Conservation (phyloP, 192 early-diverging fungal genomes). For the Linnemannia elongata region DNA sequence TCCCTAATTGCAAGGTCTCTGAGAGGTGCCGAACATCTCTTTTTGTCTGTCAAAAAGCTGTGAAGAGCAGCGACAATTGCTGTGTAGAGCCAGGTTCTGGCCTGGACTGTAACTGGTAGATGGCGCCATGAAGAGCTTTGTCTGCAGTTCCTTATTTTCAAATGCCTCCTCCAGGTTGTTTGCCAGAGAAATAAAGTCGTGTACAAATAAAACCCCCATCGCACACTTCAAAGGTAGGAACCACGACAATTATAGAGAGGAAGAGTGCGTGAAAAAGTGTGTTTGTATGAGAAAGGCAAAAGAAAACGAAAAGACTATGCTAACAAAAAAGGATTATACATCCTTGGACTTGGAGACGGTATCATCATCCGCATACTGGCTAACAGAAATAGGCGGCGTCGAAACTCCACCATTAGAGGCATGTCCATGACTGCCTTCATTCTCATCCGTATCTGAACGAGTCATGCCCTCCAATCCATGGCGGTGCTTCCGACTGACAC, state of each 20-base stretch:
- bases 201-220: background rate
- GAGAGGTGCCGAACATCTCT: too few species aligned
- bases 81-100: background rate
- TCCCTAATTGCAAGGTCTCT: too few species aligned
- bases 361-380: constrained; percentile 43
- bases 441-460: constrained; percentile 7
- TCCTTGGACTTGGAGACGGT: constrained; percentile 36
- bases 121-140: background rate
- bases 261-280: background rate
- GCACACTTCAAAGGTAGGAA: background rate
- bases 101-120: background rate
- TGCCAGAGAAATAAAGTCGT: background rate
- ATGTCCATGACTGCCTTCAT: background rate
- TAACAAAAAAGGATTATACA: constrained; percentile 7
- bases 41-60: too few species aligned
- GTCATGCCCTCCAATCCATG: constrained; percentile 29
- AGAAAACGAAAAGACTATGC: background rate
- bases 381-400: constrained; percentile 43
- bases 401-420: background rate
- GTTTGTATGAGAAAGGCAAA: background rate
- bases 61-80: background rate
- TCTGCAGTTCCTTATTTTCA: background rate
- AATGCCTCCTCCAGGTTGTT: background rate
- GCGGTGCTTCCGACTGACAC: constrained; percentile 12
- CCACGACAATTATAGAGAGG: background rate